Conservation (phyloP, 768 basidiomycete genomes). For the Phylloporus arenicola region DNA sequence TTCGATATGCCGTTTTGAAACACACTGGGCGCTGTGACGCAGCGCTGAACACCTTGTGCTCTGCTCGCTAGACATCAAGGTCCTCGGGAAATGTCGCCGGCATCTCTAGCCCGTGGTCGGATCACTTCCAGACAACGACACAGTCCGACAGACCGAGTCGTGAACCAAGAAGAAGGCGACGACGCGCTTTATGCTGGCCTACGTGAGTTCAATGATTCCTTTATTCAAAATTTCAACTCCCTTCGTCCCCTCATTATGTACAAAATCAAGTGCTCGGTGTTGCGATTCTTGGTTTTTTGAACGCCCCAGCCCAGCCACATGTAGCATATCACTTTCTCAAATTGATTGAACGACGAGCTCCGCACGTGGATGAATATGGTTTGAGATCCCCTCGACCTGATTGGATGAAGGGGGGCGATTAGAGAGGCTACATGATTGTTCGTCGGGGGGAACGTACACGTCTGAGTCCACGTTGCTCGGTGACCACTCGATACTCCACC, state of each 20-base stretch:
- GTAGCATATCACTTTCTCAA: not conserved
- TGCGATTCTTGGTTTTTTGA: not conserved
- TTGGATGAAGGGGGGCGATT: too few species aligned
- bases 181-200: not conserved
- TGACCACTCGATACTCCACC: not conserved
- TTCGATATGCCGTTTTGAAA: not conserved
- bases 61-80: not conserved
- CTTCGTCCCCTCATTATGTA: not conserved
- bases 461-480: not conserved
- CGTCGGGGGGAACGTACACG: not conserved
- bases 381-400: not conserved
- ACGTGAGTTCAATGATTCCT: not conserved
- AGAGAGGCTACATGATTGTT: not conserved
- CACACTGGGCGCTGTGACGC: not conserved
- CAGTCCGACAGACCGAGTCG: not conserved
- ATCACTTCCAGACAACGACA: not conserved
- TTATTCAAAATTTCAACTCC: not conserved
- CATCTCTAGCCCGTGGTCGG: not conserved
- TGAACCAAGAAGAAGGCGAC: not conserved
- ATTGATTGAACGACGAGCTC: not conserved
- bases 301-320: not conserved
- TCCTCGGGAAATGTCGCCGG: not conserved
- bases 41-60: not conserved
- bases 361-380: not conserved
- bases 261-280: not conserved